Conservation (phyloP, 2,329 filamentous ascomycete species). For the Hortaea sp. region DNA sequence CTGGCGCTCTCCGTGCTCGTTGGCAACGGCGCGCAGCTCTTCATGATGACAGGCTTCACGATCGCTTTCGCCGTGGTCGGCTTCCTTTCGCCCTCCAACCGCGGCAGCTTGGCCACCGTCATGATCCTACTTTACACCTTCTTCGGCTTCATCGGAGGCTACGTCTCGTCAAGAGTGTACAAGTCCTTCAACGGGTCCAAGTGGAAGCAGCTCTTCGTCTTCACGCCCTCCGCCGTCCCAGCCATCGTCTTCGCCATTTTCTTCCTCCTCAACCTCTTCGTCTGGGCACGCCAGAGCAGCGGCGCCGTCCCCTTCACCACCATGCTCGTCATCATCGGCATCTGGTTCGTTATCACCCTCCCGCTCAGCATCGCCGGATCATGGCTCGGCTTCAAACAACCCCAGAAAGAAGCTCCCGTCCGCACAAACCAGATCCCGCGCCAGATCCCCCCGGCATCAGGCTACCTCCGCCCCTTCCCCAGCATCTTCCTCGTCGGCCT, state of each 20-base stretch:
- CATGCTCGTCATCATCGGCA: constrained; percentile 84
- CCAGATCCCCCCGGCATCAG: constrained; percentile 77
- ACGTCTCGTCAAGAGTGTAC: constrained; percentile 81
- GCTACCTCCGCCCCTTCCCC: constrained; percentile 76
- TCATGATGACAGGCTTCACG: constrained; percentile 93
- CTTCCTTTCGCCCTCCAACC: constrained; percentile 90
- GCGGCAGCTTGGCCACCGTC: constrained; percentile 84
- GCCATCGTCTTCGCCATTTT: constrained; percentile 77
- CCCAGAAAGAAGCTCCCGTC: constrained; percentile 66
- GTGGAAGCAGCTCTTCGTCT: constrained; percentile 87
- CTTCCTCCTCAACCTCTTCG: constrained; percentile 90
- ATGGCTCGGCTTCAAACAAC: constrained; percentile 76
- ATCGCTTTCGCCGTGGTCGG: constrained; percentile 89
- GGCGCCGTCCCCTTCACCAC: constrained; percentile 94
- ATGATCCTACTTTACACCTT: constrained; percentile 90
- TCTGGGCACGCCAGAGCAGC: constrained; percentile 86
- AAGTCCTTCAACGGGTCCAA: constrained; percentile 85
- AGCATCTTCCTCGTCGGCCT: constrained; percentile 88
- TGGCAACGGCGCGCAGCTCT: constrained; percentile 89
- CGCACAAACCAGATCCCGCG: constrained; percentile 96
- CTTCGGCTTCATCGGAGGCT: constrained; percentile 86
- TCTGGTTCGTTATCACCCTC: constrained; percentile 96
- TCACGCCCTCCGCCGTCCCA: constrained; percentile 79
- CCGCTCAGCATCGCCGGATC: constrained; percentile 83
- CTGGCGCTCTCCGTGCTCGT: constrained; percentile 78